Evolutionary conservation across 768 basidiomycete genomes (phyloP), one percentile per base, ranked within the genome.

Genomic region (Boletus edulis): DNA sequence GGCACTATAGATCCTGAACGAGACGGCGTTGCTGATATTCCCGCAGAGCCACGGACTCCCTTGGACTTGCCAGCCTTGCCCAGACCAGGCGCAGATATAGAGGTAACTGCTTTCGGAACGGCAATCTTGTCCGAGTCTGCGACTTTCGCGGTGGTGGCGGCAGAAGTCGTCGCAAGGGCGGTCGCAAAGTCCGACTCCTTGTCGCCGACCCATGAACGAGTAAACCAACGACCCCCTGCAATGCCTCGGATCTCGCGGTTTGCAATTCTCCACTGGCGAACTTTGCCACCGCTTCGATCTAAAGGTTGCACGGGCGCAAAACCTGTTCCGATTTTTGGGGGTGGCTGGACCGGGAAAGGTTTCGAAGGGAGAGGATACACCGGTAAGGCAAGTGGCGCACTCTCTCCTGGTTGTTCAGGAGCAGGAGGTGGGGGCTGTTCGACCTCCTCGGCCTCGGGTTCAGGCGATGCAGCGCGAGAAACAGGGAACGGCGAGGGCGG

Each of bases 201-300:
- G 57, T 85, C 85, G 22, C 89, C 90, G n/a, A 89, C 87, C 89
- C 89, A 92, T n/a, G 86, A 73, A 32, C 79, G 80, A 7, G 83
- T 73, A 60, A 91, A 86, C 90, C 90, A 92, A 39, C 89, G 82
- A 1, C 90, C 90, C 13, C 90, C 90, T 18, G 85, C 89, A 49
- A 92, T 89, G 8, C 90, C 90, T 37, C 88, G 78, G 49, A 92
- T 82, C 71, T 91, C 90, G 40, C 90, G 82, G 53, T 85, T 80
- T 9, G 87, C 89, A 40, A 79, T 65, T 38, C 87, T 81, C 90
- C 90, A 92, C 54, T 81, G 84, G 31, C 90, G 81, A 24, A 81
- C 81, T 61, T 82, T 82, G 46, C 76, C 80, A 17, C 76, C 76
- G 22, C 74, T 80, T 63, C 81, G 85, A 66, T 91, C 90, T 24